Evolutionary conservation across 495 filamentous ascomycete genomes (phyloP).

Genomic region (Aspergillus cristatus): DNA sequence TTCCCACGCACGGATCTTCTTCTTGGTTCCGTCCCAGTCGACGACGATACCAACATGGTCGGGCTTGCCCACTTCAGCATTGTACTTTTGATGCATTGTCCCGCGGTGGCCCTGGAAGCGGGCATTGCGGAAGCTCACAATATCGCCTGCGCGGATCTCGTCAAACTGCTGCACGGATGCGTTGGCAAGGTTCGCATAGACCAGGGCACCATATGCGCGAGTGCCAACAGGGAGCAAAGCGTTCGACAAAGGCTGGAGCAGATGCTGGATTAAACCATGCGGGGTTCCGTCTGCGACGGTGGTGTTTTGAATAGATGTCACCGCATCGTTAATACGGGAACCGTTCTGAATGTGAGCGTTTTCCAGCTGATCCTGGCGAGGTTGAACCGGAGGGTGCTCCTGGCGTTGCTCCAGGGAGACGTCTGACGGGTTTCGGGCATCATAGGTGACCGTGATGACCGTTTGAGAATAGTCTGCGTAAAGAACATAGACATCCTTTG

Average conservation of each 20-base stretch:
- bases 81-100: constrained; percentile 90
- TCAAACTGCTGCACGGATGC: constrained; percentile 82
- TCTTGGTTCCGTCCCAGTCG: constrained; percentile 98
- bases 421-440: constrained; percentile 62
- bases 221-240: constrained; percentile 75
- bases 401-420: constrained; percentile 77
- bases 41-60: constrained; percentile 95
- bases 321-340: constrained; percentile 58
- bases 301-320: constrained; percentile 59
- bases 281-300: constrained; percentile 79
- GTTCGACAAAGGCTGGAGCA: constrained; percentile 61
- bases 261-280: constrained; percentile 63
- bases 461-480: constrained; percentile 97
- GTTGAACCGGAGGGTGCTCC: constrained; percentile 67
- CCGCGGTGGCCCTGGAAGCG: constrained; percentile 95
- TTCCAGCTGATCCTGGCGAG: constrained; percentile 92
- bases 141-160: constrained; percentile 89
- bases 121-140: constrained; percentile 87
- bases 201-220: constrained; percentile 80
- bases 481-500: constrained; percentile 74
- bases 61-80: constrained; percentile 75
- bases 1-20: constrained; percentile 93
- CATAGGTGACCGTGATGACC: constrained; percentile 71
- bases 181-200: constrained; percentile 92
- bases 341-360: constrained; percentile 71